Conservation (phyloP, 2,329 filamentous ascomycete species). For the Aspergillus costaricaensis region DNA sequence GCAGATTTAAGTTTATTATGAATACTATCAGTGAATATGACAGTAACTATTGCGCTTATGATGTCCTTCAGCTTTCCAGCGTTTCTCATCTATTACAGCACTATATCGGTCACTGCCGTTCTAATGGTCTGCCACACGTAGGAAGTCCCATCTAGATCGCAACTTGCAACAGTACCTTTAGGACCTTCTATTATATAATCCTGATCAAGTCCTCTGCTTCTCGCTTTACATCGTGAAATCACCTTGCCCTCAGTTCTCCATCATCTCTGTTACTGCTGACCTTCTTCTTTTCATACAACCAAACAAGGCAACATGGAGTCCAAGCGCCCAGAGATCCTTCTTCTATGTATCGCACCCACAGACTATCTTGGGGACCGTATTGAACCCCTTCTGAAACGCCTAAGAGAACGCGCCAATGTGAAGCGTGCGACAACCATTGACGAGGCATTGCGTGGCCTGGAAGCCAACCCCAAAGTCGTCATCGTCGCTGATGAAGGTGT, state of each 20-base stretch:
- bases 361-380: background rate
- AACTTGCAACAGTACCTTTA: background rate
- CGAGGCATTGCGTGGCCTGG: background rate
- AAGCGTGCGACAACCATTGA: background rate
- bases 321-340: background rate
- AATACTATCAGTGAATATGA: background rate
- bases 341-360: background rate
- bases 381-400: background rate
- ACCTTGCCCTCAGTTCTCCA: background rate
- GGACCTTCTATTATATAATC: background rate
- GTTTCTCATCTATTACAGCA: background rate
- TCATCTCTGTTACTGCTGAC: background rate
- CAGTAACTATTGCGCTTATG: background rate
- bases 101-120: background rate
- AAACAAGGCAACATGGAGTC: background rate
- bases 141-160: background rate
- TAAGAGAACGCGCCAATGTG: background rate
- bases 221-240: too few species aligned
- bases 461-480: slow-evolving; percentile 5
- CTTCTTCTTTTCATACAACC: background rate
- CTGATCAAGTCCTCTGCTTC: background rate
- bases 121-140: background rate
- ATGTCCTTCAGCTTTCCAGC: background rate
- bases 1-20: background rate
- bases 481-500: slow-evolving; percentile 17